These are phyloP conservation scores for Pistacia vera DNA, from an alignment of 345 rosid species.

Conservation along the genomic window DNA sequence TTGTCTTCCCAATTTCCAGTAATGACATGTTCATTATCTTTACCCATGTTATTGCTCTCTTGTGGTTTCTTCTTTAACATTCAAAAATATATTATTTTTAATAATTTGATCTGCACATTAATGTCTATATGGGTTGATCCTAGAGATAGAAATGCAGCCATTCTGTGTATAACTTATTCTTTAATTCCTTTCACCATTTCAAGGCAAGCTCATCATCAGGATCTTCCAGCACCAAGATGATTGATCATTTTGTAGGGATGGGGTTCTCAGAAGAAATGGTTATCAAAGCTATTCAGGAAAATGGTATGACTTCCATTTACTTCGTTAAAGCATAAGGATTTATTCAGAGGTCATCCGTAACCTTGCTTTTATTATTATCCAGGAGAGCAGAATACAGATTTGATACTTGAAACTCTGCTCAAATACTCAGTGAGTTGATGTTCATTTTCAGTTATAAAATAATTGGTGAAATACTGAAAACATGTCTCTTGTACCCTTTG, in stretches of 20 bases:
- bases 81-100: not conserved
- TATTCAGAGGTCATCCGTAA: slow-evolving; percentile 18
- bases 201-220: slow-evolving; percentile 56
- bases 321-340: not conserved
- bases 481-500: not conserved
- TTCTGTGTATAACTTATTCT: slow-evolving; percentile 11
- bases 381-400: slow-evolving; percentile 54
- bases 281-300: slow-evolving; percentile 61
- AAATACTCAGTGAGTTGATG: slow-evolving; percentile 47
- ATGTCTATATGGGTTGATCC: not conserved
- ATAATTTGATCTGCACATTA: not conserved
- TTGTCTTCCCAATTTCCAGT: no score
- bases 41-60: not conserved
- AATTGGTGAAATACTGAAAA: not conserved
- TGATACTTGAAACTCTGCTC: slow-evolving; percentile 57
- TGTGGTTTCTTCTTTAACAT: not conserved
- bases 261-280: slow-evolving; percentile 69
- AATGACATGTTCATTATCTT: not conserved
- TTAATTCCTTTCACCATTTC: slow-evolving; percentile 12
- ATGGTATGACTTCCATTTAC: slow-evolving; percentile 43
- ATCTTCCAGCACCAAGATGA: slow-evolving; percentile 53
- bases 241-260: slow-evolving; percentile 68
- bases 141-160: not conserved
- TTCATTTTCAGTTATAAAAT: slow-evolving; percentile 13
- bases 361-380: slow-evolving; percentile 19